Conservation (phyloP, 768 basidiomycete genomes). For the Agaricus blazei region DNA sequence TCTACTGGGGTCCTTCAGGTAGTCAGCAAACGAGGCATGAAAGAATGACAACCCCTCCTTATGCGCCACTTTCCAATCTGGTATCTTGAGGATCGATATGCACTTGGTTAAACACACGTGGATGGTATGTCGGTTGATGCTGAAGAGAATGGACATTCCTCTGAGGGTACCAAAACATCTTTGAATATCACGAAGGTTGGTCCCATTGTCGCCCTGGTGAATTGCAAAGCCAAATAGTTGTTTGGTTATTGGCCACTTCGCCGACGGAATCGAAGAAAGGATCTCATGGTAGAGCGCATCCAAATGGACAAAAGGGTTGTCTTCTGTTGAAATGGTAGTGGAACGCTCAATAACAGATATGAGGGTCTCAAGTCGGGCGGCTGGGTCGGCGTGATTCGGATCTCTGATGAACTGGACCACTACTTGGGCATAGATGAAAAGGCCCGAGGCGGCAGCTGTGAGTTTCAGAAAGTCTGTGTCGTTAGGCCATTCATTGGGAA, state of each 20-base stretch:
- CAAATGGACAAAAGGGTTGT: neutral
- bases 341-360: neutral
- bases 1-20: too few species aligned
- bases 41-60: too few species aligned
- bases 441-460: neutral
- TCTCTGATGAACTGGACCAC: neutral
- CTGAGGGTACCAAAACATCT: too few species aligned
- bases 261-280: neutral
- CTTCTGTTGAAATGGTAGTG: neutral
- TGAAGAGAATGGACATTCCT: too few species aligned
- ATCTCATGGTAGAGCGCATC: neutral
- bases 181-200: too few species aligned
- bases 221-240: neutral
- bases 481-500: neutral
- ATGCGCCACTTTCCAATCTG: neutral
- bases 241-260: neutral
- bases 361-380: neutral
- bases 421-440: neutral
- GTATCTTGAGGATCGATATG: neutral
- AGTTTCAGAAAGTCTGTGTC: neutral
- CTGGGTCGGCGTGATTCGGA: neutral
- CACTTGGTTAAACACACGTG: too few species aligned
- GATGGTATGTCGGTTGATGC: too few species aligned
- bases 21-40: too few species aligned
- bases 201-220: too few species aligned